Evolutionary conservation across 2,329 filamentous ascomycete genomes (phyloP), one percentile per base, ranked within the genome.

Genomic region (Fusarium circinatum): DNA sequence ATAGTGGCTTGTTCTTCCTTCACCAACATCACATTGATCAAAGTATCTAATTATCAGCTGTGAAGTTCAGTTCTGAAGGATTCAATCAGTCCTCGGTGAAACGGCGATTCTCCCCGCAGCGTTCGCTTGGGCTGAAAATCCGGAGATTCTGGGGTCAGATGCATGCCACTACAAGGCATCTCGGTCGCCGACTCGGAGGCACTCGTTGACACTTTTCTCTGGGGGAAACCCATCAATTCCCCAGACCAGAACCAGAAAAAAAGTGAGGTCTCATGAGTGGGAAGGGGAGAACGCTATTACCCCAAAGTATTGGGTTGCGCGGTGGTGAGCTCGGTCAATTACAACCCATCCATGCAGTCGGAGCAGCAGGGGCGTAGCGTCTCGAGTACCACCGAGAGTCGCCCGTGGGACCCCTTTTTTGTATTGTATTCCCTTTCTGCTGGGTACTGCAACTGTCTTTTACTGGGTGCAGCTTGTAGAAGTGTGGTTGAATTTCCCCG

Each of bases 351-450:
- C 72, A 70, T 77, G 75, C 71, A 75, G 66, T 64, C 54, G 64
- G 62, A 61, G 65, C 55, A 48, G 66, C 62, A 59, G 67, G 71
- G 73, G 70, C 65, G 73, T 79, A 78, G 79, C 76, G 79, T 65
- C 65, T 71, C 65, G 75, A 81, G 78, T 81, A 81, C 75, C 75
- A 79, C 80, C 80, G 80, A 81, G 79, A 77, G 79, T 79, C 74
- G 72, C 69, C 78, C 79, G 67, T 51, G 74, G 75, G 75, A 70
- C 68, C 44, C 57, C 62, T 45, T 49, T 63, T 44, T 48, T 34
- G 44, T 47, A 47, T 47, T 41, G 45, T 54, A 45, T 45, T 28
- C 17, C 17, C 24, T 22, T 15, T 54, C 38, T 62, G 14, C 62
- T 61, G 45, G 61, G 44, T 42, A n/a, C 24, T 62, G 44, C 20